These are phyloP conservation scores for Leersia perrieri DNA, from an alignment of 176 grass and related monocot species.

Conservation along the genomic window DNA sequence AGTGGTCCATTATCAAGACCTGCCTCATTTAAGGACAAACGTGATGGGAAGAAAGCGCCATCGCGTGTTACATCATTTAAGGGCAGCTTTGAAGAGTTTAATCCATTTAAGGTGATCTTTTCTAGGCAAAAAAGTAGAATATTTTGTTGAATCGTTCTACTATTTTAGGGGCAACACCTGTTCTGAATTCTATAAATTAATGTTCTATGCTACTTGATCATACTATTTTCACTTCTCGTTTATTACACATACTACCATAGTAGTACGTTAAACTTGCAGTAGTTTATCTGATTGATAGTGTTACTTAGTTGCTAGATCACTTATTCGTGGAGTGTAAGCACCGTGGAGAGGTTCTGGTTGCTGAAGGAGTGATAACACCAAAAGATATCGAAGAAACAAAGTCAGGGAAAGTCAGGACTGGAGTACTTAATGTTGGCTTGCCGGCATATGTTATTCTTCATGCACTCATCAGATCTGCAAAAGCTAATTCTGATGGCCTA, in stretches of 20 bases:
- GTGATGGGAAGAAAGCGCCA: conserved; percentile 53
- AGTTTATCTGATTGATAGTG: conserved; percentile 31
- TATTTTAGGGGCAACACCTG: background rate
- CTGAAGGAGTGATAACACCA: conserved; percentile 67
- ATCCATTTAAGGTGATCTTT: conserved; percentile 83
- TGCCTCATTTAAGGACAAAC: conserved; percentile 51
- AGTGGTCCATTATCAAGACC: conserved; percentile 43
- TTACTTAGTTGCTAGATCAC: conserved; percentile 74
- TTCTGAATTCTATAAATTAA: background rate
- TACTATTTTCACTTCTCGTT: background rate
- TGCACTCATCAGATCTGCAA: conserved; percentile 67
- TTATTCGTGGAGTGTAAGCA: conserved; percentile 74
- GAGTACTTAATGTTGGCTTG: conserved; percentile 71
- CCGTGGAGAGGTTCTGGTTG: conserved; percentile 60
- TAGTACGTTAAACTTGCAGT: background rate
- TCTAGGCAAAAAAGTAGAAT: background rate
- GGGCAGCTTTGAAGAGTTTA: conserved; percentile 74
- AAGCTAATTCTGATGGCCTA: conserved; percentile 56
- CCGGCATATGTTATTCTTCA: conserved; percentile 84
- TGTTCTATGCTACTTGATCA: background rate
- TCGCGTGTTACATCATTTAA: conserved; percentile 82
- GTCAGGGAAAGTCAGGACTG: conserved; percentile 51
- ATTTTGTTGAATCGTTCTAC: background rate
- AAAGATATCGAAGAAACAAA: conserved; percentile 85
- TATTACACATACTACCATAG: conserved; percentile 4